phyloP scores from a whole-genome alignment of 148 eudicot species.

The Nepenthes gracilis region DNA sequence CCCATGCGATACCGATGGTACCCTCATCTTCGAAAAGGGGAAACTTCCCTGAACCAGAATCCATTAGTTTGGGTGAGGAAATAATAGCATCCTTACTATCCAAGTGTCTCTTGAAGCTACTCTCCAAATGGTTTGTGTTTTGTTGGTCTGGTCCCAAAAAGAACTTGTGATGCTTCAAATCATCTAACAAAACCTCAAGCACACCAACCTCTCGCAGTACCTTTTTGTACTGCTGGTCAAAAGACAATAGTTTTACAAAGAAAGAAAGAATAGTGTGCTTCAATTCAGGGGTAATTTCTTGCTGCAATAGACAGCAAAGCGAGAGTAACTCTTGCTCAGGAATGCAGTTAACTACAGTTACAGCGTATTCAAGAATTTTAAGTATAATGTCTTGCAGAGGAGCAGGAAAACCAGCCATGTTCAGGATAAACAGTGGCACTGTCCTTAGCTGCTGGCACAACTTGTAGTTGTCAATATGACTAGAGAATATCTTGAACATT shows the following conservation, averaged over 20 bases:
- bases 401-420: conserved; percentile 85
- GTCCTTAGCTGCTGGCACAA: conserved; percentile 92
- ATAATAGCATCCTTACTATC: conserved; percentile 76
- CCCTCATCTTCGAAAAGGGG: conserved; percentile 76
- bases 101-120: conserved; percentile 76
- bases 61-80: conserved; percentile 82
- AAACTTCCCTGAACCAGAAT: conserved; percentile 79
- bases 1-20: conserved; percentile 83
- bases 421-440: conserved; percentile 87
- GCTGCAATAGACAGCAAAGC: conserved; percentile 93
- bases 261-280: conserved; percentile 81
- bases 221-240: conserved; percentile 92
- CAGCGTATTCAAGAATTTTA: conserved; percentile 99
- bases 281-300: conserved; percentile 61
- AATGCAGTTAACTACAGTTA: conserved; percentile 90
- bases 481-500: conserved; percentile 92
- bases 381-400: conserved; percentile 81
- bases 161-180: conserved; percentile 81
- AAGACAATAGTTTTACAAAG: conserved; percentile 84
- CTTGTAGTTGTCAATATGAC: conserved; percentile 91
- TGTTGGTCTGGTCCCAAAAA: conserved; percentile 54
- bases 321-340: conserved; percentile 99
- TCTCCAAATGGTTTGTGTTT: conserved; percentile 31
- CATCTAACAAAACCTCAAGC: conserved; percentile 91
- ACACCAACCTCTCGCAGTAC: conserved; percentile 97